Conservation (phyloP, 768 basidiomycete species). For the Coprinopsis cinerea region DNA sequence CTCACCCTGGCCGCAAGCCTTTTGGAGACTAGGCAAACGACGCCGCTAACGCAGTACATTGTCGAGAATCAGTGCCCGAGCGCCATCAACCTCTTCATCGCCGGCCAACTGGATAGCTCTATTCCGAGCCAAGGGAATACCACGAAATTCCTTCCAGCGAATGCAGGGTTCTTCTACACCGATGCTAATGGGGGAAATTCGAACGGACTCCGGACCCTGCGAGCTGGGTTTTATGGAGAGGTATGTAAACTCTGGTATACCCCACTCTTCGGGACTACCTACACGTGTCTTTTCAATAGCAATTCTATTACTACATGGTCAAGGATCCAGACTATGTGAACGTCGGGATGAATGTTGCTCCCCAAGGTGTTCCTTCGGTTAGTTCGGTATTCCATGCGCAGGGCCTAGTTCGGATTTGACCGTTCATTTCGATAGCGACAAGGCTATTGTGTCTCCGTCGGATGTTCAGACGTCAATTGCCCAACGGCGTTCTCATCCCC, state of each 20-base stretch:
- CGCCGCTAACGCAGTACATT: constrained; percentile 6
- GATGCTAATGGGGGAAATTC: constrained; percentile 14
- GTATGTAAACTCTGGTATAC: neutral
- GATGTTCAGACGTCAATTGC: constrained; percentile 20
- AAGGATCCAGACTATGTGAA: constrained; percentile 23
- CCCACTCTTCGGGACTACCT: neutral
- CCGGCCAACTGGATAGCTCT: constrained; percentile 4
- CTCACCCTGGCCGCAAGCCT: neutral
- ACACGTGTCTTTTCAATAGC: constrained; percentile 7
- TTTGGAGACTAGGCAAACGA: constrained; percentile 2
- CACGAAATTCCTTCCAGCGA: constrained; percentile 6
- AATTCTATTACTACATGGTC: constrained; percentile 26
- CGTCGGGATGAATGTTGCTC: constrained; percentile 20
- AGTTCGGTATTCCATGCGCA: neutral
- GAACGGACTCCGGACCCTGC: constrained; percentile 9
- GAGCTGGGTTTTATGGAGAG: constrained; percentile 14
- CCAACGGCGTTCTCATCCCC: constrained; percentile 17
- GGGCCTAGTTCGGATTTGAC: neutral
- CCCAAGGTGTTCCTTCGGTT: constrained; percentile 16
- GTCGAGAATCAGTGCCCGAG: constrained; percentile 12
- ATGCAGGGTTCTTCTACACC: constrained; percentile 16
- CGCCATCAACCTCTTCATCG: constrained; percentile 14
- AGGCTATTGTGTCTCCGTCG: constrained; percentile 19
- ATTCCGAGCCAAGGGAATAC: constrained; percentile 6
- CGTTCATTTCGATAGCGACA: constrained; percentile 6